phyloP scores from a whole-genome alignment of 805 yeast species.

The Candida fluviatilis region DNA sequence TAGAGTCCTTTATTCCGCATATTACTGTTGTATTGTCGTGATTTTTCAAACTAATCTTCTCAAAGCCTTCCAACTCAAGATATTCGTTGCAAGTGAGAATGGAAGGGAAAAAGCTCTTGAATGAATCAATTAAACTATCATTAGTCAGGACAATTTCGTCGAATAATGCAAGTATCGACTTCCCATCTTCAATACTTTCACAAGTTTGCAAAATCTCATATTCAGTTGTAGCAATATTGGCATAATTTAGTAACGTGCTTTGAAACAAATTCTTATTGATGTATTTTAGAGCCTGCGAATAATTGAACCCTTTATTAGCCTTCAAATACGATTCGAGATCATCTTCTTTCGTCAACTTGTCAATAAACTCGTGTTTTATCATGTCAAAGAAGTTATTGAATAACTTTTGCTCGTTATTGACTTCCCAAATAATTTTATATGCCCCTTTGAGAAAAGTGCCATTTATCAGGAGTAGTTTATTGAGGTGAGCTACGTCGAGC shows the following conservation, averaged over 20 bases:
- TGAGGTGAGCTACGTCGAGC: slow-evolving; percentile 9
- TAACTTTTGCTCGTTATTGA: slow-evolving; percentile 43
- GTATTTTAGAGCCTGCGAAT: slow-evolving; percentile 20
- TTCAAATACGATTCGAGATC: slow-evolving; percentile 19
- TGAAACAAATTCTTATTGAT: slow-evolving; percentile 18
- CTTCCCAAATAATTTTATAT: slow-evolving; percentile 36
- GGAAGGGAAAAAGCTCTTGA: slow-evolving; percentile 5
- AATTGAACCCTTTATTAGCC: slow-evolving; percentile 8
- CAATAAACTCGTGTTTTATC: slow-evolving; percentile 34
- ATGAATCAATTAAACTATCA: slow-evolving; percentile 7
- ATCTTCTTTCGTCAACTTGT: slow-evolving; percentile 34
- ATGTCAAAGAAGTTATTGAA: slow-evolving; percentile 45
- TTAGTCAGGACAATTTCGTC: neutral
- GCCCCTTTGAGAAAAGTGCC: slow-evolving; percentile 26
- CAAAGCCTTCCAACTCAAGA: neutral
- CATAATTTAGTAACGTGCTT: slow-evolving; percentile 8
- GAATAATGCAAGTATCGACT: neutral
- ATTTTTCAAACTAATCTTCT: neutral
- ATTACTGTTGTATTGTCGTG: neutral
- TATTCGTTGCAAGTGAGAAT: neutral
- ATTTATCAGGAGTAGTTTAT: slow-evolving; percentile 7
- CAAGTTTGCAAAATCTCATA: slow-evolving; percentile 1
- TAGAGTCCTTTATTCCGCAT: neutral
- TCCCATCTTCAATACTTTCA: neutral
- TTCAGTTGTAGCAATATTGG: slow-evolving; percentile 1